Base-by-base conservation (phyloP, 768 basidiomycete species). In the Mycena crocata region DNA sequence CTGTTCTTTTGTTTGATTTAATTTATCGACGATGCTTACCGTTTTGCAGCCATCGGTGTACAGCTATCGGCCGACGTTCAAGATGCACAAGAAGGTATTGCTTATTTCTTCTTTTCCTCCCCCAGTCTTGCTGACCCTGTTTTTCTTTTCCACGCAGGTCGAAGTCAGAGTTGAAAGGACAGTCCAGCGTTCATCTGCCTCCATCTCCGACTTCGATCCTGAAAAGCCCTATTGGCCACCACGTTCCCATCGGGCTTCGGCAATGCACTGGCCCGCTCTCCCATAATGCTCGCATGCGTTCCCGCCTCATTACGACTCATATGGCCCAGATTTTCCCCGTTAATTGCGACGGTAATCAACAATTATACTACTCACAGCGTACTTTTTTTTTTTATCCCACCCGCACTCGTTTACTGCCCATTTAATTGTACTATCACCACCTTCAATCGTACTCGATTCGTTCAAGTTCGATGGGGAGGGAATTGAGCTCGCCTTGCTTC, bases 151-250 rank as follows among this genome's bases (percentile, higher is more conserved):
- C 10, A n/a, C 12, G 5, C 35, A 40, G 61, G 42, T 59, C 7
- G 55, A 64, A 50, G 51, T 68, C 9, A 52, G 42, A 5, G 62
- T 64, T n/a, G 12, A 56, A 24, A 23, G 50, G 3, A 68, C 57
- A 8, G 57, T 59, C 14, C n/a, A 40, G 17, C 67, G 62, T 15
- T 28, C 28, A 5, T 68, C 67, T 9, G 32, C 34, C 2, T 28
- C 28, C 23, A 55, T 30, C n/a, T 62, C 52, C 52, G 52, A 62
- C 7, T 62, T 44, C 23, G 37, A 61, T 14, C 5, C 15, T 2
- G 23, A 24, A 23, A 30, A 28, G 32, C 35, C 35, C 0, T 26
- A 44, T 10, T 19, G 34, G 5, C 40, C 30, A 8, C 50, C 40
- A 30, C 45, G 45, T 10, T 63, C 62, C 17, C 35, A 46, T 2